phyloP scores from a whole-genome alignment of 148 eudicot genomes.

The Rhododendron williamsianum region DNA sequence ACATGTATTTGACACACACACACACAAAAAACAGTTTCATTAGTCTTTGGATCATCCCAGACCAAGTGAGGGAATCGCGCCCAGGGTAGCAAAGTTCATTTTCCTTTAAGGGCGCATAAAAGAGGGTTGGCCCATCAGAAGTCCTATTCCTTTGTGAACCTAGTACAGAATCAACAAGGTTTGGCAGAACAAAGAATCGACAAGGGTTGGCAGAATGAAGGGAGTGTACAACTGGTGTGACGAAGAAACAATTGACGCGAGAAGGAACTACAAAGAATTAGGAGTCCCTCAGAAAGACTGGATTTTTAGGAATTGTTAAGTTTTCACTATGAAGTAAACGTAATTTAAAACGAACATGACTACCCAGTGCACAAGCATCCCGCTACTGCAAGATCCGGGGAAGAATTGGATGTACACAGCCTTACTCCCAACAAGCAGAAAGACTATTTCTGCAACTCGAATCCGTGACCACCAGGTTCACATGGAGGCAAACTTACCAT shows the following conservation, averaged over 20 bases:
- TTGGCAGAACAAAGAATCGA: background rate
- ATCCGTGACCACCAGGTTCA: background rate
- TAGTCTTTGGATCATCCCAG: background rate
- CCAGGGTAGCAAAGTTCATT: background rate
- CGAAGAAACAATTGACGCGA: background rate
- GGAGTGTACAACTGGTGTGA: background rate
- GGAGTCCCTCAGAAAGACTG: background rate
- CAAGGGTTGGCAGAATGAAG: background rate
- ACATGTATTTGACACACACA: background rate
- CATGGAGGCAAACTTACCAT: background rate
- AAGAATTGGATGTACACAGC: background rate
- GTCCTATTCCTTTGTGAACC: background rate
- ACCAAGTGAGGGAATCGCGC: background rate
- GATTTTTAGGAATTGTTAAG: background rate
- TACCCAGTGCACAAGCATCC: background rate
- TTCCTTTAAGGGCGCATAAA: background rate
- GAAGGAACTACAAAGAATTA: background rate
- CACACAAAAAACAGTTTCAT: background rate
- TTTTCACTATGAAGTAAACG: background rate
- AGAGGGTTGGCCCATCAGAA: background rate
- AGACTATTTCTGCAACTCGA: background rate
- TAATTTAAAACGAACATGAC: background rate
- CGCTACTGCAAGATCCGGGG: background rate
- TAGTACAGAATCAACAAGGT: background rate
- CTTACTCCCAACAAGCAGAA: background rate